Conservation (phyloP, 192 early-diverging fungal genomes). For the Umbelopsis vinacea region DNA sequence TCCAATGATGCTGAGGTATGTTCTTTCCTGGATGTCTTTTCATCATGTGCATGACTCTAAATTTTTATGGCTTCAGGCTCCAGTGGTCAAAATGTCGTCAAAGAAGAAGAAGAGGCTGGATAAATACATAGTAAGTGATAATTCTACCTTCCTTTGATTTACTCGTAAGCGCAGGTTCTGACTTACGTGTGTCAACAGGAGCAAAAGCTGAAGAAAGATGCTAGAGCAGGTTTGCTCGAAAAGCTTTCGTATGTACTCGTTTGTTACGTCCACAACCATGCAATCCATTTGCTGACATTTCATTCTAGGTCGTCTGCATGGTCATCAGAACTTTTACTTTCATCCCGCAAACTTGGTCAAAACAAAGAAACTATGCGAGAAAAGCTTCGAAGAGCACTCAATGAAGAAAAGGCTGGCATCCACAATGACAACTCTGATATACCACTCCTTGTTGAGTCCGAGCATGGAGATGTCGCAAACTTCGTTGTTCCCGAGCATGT, state of each 20-base stretch:
- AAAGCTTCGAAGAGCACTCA: constrained; percentile 64
- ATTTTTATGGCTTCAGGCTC: background rate
- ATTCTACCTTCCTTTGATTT: background rate
- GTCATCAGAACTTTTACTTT: constrained; percentile 71
- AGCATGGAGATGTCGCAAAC: constrained; percentile 44
- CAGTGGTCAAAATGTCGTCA: constrained; percentile 50
- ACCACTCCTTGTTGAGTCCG: constrained; percentile 58
- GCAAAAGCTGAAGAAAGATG: constrained; percentile 83
- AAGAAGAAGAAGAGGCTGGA: constrained; percentile 80
- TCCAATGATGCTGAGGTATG: background rate
- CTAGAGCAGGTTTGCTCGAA: constrained; percentile 66
- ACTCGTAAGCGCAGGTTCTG: background rate
- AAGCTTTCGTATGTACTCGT: constrained; percentile 50
- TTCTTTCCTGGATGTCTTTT: background rate
- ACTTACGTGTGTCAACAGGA: constrained; percentile 44
- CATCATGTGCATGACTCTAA: background rate
- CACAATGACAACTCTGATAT: constrained; percentile 60
- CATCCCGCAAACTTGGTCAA: constrained; percentile 69
- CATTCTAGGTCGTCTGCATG: constrained; percentile 59
- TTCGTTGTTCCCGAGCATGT: constrained; percentile 36
- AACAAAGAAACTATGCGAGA: constrained; percentile 66
- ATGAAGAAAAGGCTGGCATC: constrained; percentile 70
- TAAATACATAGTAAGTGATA: constrained; percentile 71
- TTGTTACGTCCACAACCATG: background rate
- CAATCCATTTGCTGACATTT: constrained; percentile 34